phyloP scores from a whole-genome alignment of 805 yeast genomes.

The Candida jianshihensis region DNA sequence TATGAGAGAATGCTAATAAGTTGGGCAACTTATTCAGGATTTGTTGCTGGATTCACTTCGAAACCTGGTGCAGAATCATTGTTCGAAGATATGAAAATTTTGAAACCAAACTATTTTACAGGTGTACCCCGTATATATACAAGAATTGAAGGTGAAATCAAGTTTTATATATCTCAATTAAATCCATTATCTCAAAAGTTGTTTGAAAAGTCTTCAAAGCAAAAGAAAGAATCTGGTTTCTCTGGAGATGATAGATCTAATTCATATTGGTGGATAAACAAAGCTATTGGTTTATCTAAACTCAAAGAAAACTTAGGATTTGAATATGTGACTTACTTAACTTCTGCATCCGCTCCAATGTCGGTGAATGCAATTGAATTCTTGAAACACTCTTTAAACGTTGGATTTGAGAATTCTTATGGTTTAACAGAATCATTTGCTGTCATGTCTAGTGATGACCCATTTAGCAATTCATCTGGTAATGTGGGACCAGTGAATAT shows the following conservation, averaged over 20 bases:
- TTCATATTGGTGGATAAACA: conserved; percentile 5
- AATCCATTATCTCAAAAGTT: conserved; percentile 9
- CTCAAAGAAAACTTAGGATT: conserved; percentile 32
- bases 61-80: conserved; percentile 36
- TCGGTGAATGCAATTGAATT: conserved; percentile 46
- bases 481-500: conserved; percentile 45
- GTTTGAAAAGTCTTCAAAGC: conserved; percentile 12
- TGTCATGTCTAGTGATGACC: conserved; percentile 35
- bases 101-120: conserved; percentile 40
- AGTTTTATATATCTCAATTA: conserved; percentile 11
- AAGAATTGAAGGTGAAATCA: conserved; percentile 44
- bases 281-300: conserved; percentile 29
- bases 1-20: conserved; percentile 42
- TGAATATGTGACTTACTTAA: conserved; percentile 25
- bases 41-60: conserved; percentile 39
- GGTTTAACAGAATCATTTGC: conserved; percentile 64
- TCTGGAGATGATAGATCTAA: conserved; percentile 6
- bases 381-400: conserved; percentile 42
- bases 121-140: conserved; percentile 54
- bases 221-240: conserved; percentile 4
- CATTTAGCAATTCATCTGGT: conserved; percentile 30
- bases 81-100: conserved; percentile 40
- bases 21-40: conserved; percentile 28
- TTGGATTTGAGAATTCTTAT: conserved; percentile 43
- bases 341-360: conserved; percentile 57